Evolutionary conservation across 306 rosid species (phyloP).

Genomic region (Erythrophleum fordii): DNA sequence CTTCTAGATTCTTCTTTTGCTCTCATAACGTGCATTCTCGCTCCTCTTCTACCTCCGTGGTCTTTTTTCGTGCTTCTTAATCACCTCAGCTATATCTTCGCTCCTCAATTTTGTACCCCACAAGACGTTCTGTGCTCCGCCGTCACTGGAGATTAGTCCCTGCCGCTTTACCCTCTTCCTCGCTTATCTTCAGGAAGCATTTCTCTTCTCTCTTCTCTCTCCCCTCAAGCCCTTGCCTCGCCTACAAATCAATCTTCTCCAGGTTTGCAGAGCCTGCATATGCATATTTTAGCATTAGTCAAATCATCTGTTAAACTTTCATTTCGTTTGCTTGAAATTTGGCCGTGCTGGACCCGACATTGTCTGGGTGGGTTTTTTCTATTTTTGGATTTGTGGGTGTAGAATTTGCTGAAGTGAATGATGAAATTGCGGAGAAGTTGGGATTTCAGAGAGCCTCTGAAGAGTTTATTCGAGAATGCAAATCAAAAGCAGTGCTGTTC

Average conservation of each 20-base stretch:
- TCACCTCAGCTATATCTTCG: constrained; percentile 17
- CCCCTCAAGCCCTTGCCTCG: constrained; percentile 62
- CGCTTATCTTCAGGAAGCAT: constrained; percentile 35
- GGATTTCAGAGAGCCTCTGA: constrained; percentile 82
- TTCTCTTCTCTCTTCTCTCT: constrained; percentile 70
- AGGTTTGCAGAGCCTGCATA: constrained; percentile 40
- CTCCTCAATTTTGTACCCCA: not conserved
- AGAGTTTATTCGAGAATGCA: constrained; percentile 80
- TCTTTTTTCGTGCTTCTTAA: constrained; percentile 1
- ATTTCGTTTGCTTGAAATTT: too few relatives aligned
- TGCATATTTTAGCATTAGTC: too few relatives aligned
- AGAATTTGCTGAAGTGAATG: constrained; percentile 55
- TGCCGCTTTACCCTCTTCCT: constrained; percentile 30
- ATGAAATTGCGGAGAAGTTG: constrained; percentile 64
- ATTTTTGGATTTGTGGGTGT: constrained; percentile 2
- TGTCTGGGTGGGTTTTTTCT: not conserved
- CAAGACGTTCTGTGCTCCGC: constrained; percentile 39
- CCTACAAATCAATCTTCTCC: constrained; percentile 50
- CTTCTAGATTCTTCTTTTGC: constrained; percentile 49
- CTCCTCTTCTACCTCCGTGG: constrained; percentile 30
- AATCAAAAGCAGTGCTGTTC: constrained; percentile 79
- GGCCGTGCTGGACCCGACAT: too few relatives aligned
- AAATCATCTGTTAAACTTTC: too few relatives aligned
- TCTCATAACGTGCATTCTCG: constrained; percentile 27
- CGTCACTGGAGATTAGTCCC: constrained; percentile 48